Percentiles rank a stretch among this genome's conserved stretches.
phyloP scores from a whole-genome alignment of 257 asterid genomes.

The Sherardia arvensis region DNA sequence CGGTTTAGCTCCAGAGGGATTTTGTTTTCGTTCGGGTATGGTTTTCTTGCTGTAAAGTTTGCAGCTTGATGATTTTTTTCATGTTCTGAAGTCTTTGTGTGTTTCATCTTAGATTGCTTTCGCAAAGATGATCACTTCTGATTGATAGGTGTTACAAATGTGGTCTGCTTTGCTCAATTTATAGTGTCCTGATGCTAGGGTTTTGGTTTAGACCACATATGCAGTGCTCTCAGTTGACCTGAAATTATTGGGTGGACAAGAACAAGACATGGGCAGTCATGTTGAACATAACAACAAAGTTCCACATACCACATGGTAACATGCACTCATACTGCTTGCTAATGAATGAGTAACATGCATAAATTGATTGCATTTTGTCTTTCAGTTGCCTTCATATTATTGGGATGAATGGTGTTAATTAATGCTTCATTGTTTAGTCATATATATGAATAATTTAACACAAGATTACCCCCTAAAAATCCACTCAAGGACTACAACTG shows the following conservation, averaged over 20 bases:
- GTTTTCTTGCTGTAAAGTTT: neutral
- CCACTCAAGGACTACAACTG: neutral
- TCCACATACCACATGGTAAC: neutral
- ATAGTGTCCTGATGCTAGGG: conserved; percentile 7
- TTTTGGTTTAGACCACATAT: conserved; percentile 5
- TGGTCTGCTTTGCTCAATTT: conserved; percentile 30
- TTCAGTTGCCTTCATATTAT: neutral
- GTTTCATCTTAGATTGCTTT: conserved; percentile 75
- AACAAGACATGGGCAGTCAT: neutral
- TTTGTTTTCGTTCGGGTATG: conserved; percentile 83
- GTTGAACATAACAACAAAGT: neutral
- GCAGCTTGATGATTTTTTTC: neutral
- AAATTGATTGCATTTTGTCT: neutral
- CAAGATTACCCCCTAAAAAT: neutral
- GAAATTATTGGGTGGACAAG: neutral
- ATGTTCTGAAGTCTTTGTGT: neutral
- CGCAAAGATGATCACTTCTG: too few species aligned
- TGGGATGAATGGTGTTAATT: conserved; percentile 13
- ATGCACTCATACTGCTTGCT: neutral
- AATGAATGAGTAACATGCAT: conserved; percentile 2
- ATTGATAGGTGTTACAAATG: too few species aligned
- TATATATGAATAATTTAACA: too few species aligned
- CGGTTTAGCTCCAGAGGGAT: conserved; percentile 65
- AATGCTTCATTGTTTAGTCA: neutral
- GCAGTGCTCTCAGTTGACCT: neutral